Evolutionary conservation across 2,329 filamentous ascomycete species (phyloP).

Genomic region (Lomentospora prolificans): DNA sequence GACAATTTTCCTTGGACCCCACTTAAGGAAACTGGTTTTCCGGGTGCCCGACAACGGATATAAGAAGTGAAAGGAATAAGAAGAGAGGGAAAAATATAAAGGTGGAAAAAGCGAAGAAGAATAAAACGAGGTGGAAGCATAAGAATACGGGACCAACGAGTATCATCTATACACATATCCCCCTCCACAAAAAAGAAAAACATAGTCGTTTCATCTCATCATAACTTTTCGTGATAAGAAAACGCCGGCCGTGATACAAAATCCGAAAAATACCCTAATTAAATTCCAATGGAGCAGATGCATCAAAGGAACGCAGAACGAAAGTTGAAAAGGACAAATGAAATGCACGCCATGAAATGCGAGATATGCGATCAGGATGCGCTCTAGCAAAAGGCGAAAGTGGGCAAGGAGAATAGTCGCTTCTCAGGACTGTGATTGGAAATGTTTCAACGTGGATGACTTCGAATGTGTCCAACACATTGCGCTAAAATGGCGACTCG

Average conservation of each 20-base stretch:
- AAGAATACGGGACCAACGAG: too few species aligned
- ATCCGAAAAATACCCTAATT: not conserved
- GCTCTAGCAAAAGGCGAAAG: conserved; percentile 6
- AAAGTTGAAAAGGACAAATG: conserved; percentile 7
- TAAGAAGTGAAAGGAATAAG: conserved; percentile 3
- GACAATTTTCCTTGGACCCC: conserved; percentile 4
- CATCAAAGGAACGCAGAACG: conserved; percentile 6
- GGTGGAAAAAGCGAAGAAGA: conserved; percentile 4
- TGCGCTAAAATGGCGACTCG: conserved; percentile 40
- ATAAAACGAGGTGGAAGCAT: too few species aligned
- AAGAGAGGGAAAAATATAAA: conserved; percentile 10
- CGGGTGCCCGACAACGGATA: conserved; percentile 9
- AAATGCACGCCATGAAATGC: conserved; percentile 3
- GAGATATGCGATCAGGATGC: conserved; percentile 4
- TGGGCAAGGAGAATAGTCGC: too few species aligned
- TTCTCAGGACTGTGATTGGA: too few species aligned
- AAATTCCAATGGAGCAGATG: conserved; percentile 3
- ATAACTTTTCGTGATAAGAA: conserved; percentile 1
- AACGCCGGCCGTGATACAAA: conserved; percentile 1
- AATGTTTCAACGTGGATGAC: too few species aligned
- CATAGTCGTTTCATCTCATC: conserved; percentile 4
- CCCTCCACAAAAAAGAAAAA: conserved; percentile 4
- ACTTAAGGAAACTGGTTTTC: conserved; percentile 6
- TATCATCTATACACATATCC: conserved; percentile 7
- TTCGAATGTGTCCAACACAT: too few species aligned